A percentile compares a stretch with the other conserved stretches of the same genome.
Evolutionary conservation across 2,329 filamentous ascomycete species (phyloP).

Genomic region (Microdochium nivale): DNA sequence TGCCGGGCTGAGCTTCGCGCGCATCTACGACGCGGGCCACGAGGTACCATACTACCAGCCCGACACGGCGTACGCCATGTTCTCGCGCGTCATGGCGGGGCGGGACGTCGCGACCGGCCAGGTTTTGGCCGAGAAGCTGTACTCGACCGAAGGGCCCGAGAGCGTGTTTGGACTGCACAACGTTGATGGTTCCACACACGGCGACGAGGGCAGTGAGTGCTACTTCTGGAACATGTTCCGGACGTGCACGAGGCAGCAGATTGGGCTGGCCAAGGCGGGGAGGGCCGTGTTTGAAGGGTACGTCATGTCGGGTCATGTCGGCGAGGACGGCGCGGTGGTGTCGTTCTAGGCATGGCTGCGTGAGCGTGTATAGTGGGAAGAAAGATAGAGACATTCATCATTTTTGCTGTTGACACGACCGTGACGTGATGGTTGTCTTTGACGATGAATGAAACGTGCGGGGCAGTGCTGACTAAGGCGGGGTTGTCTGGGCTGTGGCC

Average conservation of each 20-base stretch:
- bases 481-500: too few species aligned
- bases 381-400: too few species aligned
- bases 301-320: not conserved
- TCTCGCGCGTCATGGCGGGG: slow-evolving; percentile 28
- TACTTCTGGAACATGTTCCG: not conserved
- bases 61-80: slow-evolving; percentile 35
- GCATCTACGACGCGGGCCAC: slow-evolving; percentile 33
- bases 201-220: not conserved
- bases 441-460: too few species aligned
- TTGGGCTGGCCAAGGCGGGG: not conserved
- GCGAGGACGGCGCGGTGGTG: too few species aligned
- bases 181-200: not conserved
- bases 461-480: too few species aligned
- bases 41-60: slow-evolving; percentile 46
- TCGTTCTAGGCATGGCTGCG: too few species aligned
- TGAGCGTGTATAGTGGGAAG: too few species aligned
- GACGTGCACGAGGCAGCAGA: not conserved
- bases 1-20: slow-evolving; percentile 37
- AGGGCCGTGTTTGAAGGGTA: not conserved
- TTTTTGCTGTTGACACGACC: too few species aligned
- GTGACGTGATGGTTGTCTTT: too few species aligned
- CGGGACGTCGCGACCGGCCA: not conserved
- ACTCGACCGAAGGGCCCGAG: not conserved
- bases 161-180: not conserved
- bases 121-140: not conserved